Conservation (phyloP, 192 early-diverging fungal genomes). For the Backusella australiensis region DNA sequence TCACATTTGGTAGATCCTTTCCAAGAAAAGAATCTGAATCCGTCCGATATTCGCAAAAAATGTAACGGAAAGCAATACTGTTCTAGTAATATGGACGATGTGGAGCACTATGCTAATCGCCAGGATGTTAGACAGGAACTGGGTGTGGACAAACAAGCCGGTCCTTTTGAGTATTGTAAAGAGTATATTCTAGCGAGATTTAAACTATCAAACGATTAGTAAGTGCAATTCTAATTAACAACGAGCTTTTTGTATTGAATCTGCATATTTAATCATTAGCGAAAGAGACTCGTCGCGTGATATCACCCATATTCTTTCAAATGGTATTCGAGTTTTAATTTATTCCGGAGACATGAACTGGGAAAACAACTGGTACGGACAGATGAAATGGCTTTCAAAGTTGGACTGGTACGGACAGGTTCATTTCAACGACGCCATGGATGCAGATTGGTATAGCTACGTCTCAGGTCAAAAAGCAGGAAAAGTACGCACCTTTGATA, state of each 20-base stretch:
- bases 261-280: neutral
- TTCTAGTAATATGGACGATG: slow-evolving; percentile 80
- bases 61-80: slow-evolving; percentile 71
- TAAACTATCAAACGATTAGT: slow-evolving; percentile 22
- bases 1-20: slow-evolving; percentile 45
- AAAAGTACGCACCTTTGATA: neutral
- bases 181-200: slow-evolving; percentile 30
- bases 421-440: neutral
- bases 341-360: slow-evolving; percentile 62
- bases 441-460: neutral
- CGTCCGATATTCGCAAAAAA: slow-evolving; percentile 89
- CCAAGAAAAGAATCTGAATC: slow-evolving; percentile 77
- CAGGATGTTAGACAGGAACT: slow-evolving; percentile 72
- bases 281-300: slow-evolving; percentile 21
- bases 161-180: slow-evolving; percentile 79
- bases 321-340: slow-evolving; percentile 79
- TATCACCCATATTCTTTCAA: slow-evolving; percentile 58
- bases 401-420: slow-evolving; percentile 13
- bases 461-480: slow-evolving; percentile 6
- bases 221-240: neutral
- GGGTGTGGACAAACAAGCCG: slow-evolving; percentile 64
- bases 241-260: neutral
- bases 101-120: slow-evolving; percentile 78
- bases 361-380: slow-evolving; percentile 55
- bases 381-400: slow-evolving; percentile 80